A percentile compares a stretch with the other conserved stretches of the same genome.
Conservation (phyloP, 2,329 filamentous ascomycete genomes). For the Pseudogymnoascus sp. region DNA sequence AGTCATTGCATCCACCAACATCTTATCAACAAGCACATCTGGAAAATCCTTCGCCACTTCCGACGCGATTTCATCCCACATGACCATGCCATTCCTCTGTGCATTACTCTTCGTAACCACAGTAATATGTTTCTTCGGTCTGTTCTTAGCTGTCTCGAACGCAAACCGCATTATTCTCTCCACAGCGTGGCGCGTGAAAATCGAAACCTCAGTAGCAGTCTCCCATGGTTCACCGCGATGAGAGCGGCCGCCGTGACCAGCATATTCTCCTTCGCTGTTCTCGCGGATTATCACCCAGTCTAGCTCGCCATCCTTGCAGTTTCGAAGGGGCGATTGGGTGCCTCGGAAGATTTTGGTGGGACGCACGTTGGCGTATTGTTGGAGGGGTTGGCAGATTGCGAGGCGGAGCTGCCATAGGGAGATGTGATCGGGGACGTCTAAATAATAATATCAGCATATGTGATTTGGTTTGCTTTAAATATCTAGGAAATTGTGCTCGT, state of each 20-base stretch:
- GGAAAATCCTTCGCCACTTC: conserved; percentile 51
- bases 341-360: conserved; percentile 53
- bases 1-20: conserved; percentile 51
- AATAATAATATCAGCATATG: background rate
- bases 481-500: background rate
- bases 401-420: conserved; percentile 59
- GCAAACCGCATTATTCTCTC: conserved; percentile 57
- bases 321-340: conserved; percentile 46
- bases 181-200: conserved; percentile 54
- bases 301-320: conserved; percentile 40
- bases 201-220: conserved; percentile 52
- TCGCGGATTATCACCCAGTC: conserved; percentile 63
- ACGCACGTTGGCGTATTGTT: conserved; percentile 61
- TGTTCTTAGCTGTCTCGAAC: conserved; percentile 45
- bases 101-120: conserved; percentile 62
- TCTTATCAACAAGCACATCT: conserved; percentile 54
- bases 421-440: conserved; percentile 58
- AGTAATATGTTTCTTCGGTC: conserved; percentile 52
- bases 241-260: conserved; percentile 53
- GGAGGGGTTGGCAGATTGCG: conserved; percentile 55
- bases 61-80: conserved; percentile 57
- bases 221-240: conserved; percentile 52
- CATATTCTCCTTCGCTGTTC: conserved; percentile 60
- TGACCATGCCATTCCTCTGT: conserved; percentile 59
- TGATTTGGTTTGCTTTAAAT: background rate